Evolutionary conservation across 2,329 filamentous ascomycete species (phyloP).

Genomic region (Metarhizium guizhouense): DNA sequence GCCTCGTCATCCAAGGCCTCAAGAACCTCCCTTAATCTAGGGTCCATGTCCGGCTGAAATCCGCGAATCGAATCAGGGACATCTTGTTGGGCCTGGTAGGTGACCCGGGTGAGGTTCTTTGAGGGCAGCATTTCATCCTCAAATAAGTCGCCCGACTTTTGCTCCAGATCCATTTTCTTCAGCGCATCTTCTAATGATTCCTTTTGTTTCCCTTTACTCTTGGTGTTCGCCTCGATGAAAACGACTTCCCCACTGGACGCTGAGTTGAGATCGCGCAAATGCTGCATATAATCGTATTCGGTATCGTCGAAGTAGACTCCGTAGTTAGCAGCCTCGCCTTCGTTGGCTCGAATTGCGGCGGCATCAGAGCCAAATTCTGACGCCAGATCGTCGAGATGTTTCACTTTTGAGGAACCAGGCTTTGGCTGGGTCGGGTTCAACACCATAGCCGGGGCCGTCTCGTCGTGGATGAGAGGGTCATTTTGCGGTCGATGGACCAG

Average conservation of each 20-base stretch:
- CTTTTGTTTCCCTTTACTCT: slow-evolving; percentile 67
- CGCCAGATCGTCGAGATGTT: slow-evolving; percentile 66
- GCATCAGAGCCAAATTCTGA: slow-evolving; percentile 64
- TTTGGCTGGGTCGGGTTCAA: slow-evolving; percentile 57
- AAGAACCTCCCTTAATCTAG: slow-evolving; percentile 77
- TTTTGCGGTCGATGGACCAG: slow-evolving; percentile 95
- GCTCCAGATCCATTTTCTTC: slow-evolving; percentile 47
- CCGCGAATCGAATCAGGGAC: slow-evolving; percentile 85
- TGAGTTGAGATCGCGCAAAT: slow-evolving; percentile 77
- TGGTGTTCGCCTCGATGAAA: slow-evolving; percentile 71
- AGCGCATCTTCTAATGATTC: slow-evolving; percentile 76
- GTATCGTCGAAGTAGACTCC: slow-evolving; percentile 94
- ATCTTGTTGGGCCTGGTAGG: slow-evolving; percentile 89
- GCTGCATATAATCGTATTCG: slow-evolving; percentile 98
- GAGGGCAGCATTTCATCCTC: slow-evolving; percentile 70
- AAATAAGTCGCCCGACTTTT: slow-evolving; percentile 48
- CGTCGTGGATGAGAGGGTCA: slow-evolving; percentile 94
- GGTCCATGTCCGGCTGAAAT: slow-evolving; percentile 98
- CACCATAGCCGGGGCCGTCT: slow-evolving; percentile 80
- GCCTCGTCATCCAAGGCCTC: slow-evolving; percentile 94
- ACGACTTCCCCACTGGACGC: slow-evolving; percentile 62
- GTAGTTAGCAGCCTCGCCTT: slow-evolving; percentile 91
- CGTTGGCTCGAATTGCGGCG: slow-evolving; percentile 67
- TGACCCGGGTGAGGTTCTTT: slow-evolving; percentile 66
- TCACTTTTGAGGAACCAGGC: slow-evolving; percentile 36